phyloP scores from a whole-genome alignment of 2,329 filamentous ascomycete species.

The Dothideomycetes sp. region DNA sequence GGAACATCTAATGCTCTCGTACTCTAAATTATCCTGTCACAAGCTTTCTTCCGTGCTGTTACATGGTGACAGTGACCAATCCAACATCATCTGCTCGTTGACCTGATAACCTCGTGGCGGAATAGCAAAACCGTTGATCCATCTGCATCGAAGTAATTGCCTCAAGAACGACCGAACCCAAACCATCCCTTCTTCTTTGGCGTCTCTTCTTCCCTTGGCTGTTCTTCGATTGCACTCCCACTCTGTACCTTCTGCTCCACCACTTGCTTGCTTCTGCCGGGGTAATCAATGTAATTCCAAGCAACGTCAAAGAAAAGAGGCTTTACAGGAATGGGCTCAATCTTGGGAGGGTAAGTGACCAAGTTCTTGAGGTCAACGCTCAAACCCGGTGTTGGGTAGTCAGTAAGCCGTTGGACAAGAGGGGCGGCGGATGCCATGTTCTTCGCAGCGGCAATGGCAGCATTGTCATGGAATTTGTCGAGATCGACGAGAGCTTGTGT shows the following conservation, averaged over 20 bases:
- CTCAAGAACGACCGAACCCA: constrained; percentile 36
- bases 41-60: no score
- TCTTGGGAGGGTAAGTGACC: constrained; percentile 74
- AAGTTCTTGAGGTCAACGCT: constrained; percentile 64
- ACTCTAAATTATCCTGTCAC: no score
- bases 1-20: no score
- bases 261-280: constrained; percentile 41
- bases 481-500: constrained; percentile 81
- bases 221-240: constrained; percentile 16
- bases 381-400: constrained; percentile 56
- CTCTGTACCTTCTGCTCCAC: constrained; percentile 14
- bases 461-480: constrained; percentile 47
- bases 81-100: no score
- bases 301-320: constrained; percentile 92
- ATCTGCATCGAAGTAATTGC: no score
- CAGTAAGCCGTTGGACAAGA: constrained; percentile 61
- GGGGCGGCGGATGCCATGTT: constrained; percentile 40
- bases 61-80: no score
- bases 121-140: no score
- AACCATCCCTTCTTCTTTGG: constrained; percentile 41
- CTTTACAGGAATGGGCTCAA: constrained; percentile 80
- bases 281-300: constrained; percentile 96
- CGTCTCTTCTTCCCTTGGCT: constrained; percentile 23
- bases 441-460: constrained; percentile 34
- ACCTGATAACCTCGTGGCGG: no score